Percentiles rank a stretch among this genome's conserved stretches.
These are phyloP conservation scores for Rosa multiflora DNA, from an alignment of 306 rosid species.

Conservation along the genomic window DNA sequence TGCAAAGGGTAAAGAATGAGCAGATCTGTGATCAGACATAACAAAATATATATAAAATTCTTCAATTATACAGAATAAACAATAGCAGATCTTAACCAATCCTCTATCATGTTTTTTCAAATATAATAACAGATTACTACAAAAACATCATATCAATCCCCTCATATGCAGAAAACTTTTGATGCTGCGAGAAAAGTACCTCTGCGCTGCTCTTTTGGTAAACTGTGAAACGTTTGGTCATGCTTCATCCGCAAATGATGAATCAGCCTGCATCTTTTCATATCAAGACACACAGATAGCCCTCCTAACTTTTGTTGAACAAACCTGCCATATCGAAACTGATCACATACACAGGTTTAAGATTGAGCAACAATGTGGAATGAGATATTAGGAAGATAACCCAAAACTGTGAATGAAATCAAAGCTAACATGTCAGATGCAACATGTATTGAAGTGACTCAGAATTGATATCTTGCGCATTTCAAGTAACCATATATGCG, in stretches of 20 bases:
- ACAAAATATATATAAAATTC: not conserved
- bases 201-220: conserved; percentile 75
- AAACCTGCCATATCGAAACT: conserved; percentile 44
- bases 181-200: conserved; percentile 33
- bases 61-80: not conserved
- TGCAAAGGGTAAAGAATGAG: conserved; percentile 58
- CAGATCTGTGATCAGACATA: conserved; percentile 42
- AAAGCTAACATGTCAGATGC: not conserved
- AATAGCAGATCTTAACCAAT: not conserved
- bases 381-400: not conserved
- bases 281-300: conserved; percentile 45
- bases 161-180: not conserved
- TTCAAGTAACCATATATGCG: no score
- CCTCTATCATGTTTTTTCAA: not conserved
- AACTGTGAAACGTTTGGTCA: conserved; percentile 46
- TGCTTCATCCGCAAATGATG: conserved; percentile 65
- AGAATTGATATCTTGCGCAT: no score
- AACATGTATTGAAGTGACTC: no score
- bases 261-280: conserved; percentile 73
- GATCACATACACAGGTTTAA: conserved; percentile 6
- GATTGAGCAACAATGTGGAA: not conserved
- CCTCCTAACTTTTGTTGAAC: conserved; percentile 83
- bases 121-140: not conserved
- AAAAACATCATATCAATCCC: not conserved
- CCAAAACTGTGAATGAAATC: not conserved